Evolutionary conservation across 345 rosid genomes (phyloP).

Genomic region (Arabis alpina): DNA sequence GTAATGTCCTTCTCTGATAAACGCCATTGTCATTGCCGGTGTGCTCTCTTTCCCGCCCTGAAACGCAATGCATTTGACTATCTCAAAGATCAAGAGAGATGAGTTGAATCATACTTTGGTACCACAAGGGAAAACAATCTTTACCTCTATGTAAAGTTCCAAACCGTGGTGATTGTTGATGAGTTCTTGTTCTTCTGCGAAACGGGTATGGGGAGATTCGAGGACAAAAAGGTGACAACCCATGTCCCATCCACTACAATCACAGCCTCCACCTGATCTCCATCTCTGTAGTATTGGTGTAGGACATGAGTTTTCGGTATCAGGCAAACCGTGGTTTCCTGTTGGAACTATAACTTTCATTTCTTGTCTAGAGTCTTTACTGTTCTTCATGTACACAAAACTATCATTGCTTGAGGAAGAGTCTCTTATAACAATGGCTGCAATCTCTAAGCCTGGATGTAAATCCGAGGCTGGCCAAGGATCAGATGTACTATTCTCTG

Average conservation of each 20-base stretch:
- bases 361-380: constrained; percentile 40
- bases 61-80: neutral
- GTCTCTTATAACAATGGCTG: constrained; percentile 67
- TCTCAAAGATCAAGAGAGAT: constrained; percentile 7
- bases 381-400: constrained; percentile 52
- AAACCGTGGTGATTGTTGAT: constrained; percentile 55
- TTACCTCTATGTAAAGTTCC: constrained; percentile 74
- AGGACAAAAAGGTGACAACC: constrained; percentile 80
- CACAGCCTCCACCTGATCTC: constrained; percentile 95
- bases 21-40: constrained; percentile 52
- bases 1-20: constrained; percentile 55
- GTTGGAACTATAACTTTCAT: constrained; percentile 75
- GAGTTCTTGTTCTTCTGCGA: constrained; percentile 49
- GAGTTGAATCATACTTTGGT: constrained; percentile 1
- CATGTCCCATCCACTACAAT: constrained; percentile 99
- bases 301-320: constrained; percentile 61
- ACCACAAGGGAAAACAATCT: constrained; percentile 8
- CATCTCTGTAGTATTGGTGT: constrained; percentile 81
- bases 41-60: constrained; percentile 69
- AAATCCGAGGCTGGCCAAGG: constrained; percentile 52
- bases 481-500: constrained; percentile 41
- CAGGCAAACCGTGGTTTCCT: constrained; percentile 83
- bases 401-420: constrained; percentile 69
- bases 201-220: constrained; percentile 51
- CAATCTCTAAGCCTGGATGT: constrained; percentile 73